Conservation (phyloP, 345 rosid genomes). For the Erucastrum elatum region DNA sequence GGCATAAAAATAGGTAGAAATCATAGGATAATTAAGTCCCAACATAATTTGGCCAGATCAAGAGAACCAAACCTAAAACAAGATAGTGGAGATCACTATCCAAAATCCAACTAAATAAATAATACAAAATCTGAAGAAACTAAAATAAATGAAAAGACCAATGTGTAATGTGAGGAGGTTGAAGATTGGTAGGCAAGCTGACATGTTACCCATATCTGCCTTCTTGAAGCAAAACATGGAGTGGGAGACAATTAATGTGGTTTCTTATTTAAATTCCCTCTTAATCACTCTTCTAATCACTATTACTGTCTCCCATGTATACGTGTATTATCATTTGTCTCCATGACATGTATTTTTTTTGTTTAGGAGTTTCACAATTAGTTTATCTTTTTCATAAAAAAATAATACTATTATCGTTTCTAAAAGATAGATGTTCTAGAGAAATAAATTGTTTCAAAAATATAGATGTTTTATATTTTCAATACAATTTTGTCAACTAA, state of each 20-base stretch:
- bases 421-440: too few species aligned
- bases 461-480: too few species aligned
- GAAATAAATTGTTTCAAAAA: too few species aligned
- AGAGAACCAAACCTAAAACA: constrained; percentile 34
- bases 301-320: not conserved
- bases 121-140: constrained; percentile 34
- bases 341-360: not conserved
- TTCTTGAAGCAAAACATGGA: constrained; percentile 63
- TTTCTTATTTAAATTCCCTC: constrained; percentile 43
- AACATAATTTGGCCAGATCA: constrained; percentile 31
- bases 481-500: too few species aligned
- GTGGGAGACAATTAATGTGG: constrained; percentile 89
- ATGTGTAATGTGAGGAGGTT: constrained; percentile 32
- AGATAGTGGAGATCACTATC: constrained; percentile 58
- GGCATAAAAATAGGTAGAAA: constrained; percentile 4
- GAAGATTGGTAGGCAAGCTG: constrained; percentile 62
- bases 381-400: not conserved
- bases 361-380: not conserved
- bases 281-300: constrained; percentile 42
- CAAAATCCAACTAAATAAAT: constrained; percentile 5
- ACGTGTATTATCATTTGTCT: not conserved
- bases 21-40: constrained; percentile 29
- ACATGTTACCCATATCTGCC: constrained; percentile 70
- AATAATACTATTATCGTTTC: not conserved
- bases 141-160: constrained; percentile 39